Evolutionary conservation across 371 early-diverging fungal species (phyloP), one percentile per base, ranked within the genome.

Genomic region (Chytridium lagenaria): DNA sequence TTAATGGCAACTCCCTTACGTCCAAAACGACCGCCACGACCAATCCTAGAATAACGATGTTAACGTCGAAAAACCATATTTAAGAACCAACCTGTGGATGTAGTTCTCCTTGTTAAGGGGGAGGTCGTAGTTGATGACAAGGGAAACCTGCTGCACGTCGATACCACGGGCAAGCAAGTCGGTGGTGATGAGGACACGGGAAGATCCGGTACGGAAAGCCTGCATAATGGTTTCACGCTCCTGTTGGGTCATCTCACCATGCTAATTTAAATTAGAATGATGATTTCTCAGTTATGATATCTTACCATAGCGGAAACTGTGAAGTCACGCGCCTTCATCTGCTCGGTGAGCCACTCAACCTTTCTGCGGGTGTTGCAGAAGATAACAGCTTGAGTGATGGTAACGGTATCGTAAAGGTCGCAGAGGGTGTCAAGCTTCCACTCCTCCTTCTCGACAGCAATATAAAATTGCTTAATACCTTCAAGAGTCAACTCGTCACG

Each of bases 1-100:
- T 99, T 99, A 86, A 99, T 98, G 66, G 99, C 99, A 73, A 99
- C 96, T 89, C 99, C 99, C 90, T 98, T 99, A 87, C 99, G 92
- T 81, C 99, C 99, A 90, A 97, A 99, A 81, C 99, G 95, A 81
- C 99, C 99, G 79, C 95, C 93, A 85, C 99, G 93, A 86, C 99
- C 99, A 82, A 99, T 99, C 84, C 99, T 82, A 67, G 19, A 50
- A 40, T 52, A 37, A 59, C 0, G 15, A 31, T 28, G 0, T 28
- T 37, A 2, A 68, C 31, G 96, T 71, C 23, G 22, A n/a, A 33
- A 67, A 26, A 39, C 1, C 1, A 16, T 38, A 0, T 31, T 49
- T 5, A 28, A n/a, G n/a, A 12, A 50, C 71, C 68, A 78, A 75
- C 79, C 85, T 90, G 83, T 96, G 97, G 79, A 98, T 96, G 85